Evolutionary conservation across 106 monocot genomes (phyloP).

Genomic region (Chionographis japonica): DNA sequence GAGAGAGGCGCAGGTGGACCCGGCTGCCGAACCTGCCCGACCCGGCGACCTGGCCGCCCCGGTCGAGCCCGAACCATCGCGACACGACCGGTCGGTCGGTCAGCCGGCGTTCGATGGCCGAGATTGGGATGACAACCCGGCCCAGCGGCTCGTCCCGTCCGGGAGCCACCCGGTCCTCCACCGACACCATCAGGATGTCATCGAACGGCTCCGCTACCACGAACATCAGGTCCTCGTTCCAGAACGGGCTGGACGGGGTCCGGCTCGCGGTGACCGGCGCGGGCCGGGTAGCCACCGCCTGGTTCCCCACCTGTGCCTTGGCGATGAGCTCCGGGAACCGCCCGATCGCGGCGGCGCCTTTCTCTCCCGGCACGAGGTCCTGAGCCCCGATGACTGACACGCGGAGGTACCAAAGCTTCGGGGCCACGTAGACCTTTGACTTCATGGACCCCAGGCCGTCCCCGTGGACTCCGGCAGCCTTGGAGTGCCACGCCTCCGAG

Average conservation of each 20-base stretch:
- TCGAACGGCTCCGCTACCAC: constrained; percentile 85
- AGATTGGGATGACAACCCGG: constrained; percentile 32
- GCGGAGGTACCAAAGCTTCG: constrained; percentile 82
- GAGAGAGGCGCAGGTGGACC: constrained; percentile 52
- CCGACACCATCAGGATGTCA: constrained; percentile 36
- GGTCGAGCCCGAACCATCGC: constrained; percentile 58
- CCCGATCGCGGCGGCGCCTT: constrained; percentile 11
- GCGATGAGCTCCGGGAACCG: constrained; percentile 56
- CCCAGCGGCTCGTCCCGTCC: constrained; percentile 45
- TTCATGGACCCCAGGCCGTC: constrained; percentile 46
- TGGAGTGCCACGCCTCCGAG: constrained; percentile 74
- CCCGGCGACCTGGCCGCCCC: background rate
- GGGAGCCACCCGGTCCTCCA: constrained; percentile 47
- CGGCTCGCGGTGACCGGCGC: constrained; percentile 25
- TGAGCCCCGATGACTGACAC: constrained; percentile 63
- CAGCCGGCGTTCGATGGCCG: constrained; percentile 38
- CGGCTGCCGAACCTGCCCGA: constrained; percentile 33
- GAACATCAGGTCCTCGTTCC: constrained; percentile 79
- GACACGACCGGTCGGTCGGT: constrained; percentile 33
- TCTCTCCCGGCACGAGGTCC: constrained; percentile 42
- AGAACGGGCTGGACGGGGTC: constrained; percentile 31
- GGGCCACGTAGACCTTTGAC: constrained; percentile 79
- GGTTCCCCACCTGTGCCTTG: constrained; percentile 50
- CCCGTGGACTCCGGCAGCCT: constrained; percentile 41
- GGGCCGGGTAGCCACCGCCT: constrained; percentile 40